phyloP scores from a whole-genome alignment of 164 flowering plant genomes.

The Nymphaea thermarum region DNA sequence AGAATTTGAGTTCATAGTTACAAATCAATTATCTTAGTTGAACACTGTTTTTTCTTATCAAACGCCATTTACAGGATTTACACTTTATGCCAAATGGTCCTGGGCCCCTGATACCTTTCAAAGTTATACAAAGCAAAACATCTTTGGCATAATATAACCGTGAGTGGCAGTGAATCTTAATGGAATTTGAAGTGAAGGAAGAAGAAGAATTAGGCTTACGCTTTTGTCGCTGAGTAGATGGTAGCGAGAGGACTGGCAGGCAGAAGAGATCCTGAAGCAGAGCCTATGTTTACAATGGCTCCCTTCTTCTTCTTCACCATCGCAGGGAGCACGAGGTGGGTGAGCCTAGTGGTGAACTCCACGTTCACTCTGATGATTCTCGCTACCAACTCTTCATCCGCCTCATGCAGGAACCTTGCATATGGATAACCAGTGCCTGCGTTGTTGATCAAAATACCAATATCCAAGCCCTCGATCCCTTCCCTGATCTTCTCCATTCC shows the following conservation, averaged over 20 bases:
- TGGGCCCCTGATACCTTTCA: too few relatives aligned
- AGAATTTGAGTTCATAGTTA: too few relatives aligned
- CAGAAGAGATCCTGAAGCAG: constrained; percentile 2
- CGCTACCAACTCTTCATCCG: not conserved
- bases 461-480: constrained; percentile 27
- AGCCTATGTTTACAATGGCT: constrained; percentile 13
- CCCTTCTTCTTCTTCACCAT: constrained; percentile 14
- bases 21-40: too few relatives aligned
- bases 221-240: constrained; percentile 12
- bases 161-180: not conserved
- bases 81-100: too few relatives aligned
- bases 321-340: constrained; percentile 9
- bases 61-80: not conserved
- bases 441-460: constrained; percentile 50
- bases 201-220: constrained; percentile 9
- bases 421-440: constrained; percentile 27
- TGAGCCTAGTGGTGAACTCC: constrained; percentile 6
- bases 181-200: not conserved
- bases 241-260: constrained; percentile 9
- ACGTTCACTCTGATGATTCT: constrained; percentile 8
- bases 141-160: not conserved
- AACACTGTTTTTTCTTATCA: too few relatives aligned
- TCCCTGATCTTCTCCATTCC: constrained; percentile 12
- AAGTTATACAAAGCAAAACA: too few relatives aligned
- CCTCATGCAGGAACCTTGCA: constrained; percentile 8